Evolutionary conservation across 1,139 yeast genomes (phyloP), one percentile per base, ranked within the genome.

Genomic region (Pichia sp.): DNA sequence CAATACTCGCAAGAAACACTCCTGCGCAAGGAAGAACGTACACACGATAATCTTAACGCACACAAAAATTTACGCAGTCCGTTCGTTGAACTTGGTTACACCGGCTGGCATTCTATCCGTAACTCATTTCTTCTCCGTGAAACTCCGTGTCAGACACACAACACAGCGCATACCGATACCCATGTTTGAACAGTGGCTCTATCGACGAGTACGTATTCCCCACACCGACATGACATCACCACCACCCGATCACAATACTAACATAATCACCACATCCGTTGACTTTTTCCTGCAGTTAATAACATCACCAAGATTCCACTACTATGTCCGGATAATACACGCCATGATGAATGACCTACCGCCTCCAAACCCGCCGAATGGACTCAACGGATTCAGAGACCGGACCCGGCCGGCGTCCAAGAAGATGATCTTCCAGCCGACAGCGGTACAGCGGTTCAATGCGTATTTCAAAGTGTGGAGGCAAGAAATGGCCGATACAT

Each of bases 271-370:
- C n/a, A n/a, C n/a, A n/a, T n/a, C n/a, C n/a, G n/a, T n/a, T n/a
- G n/a, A n/a, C n/a, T n/a, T n/a, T 36, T 17, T 14, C 18, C 10
- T 22, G 19, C 28, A 74, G 72, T 69, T 85, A 8, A 72, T 87
- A 56, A 73, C 71, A 37, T 83, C 93, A 8, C 79, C 76, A 1
- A 70, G 76, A 1, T 89, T 89, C 60, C 84, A 85, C 58, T 69
- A 79, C 39, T 79, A 85, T 70, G 96, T 88, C 6, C 72, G 82
- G 39, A 69, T 72, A 17, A 68, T 85, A 1, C 85, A 84, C 59
- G 84, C 85, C 36, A 71, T 72, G 47, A 75, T 88, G 19, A 88
- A 89, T 60, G 79, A 86, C 2, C 72, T 85, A 54, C 58, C 69
- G 53, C 72, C 55, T 61, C 66, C 62, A 4, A 42, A 31, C 10